phyloP scores from a whole-genome alignment of 441 rosid genomes.

The Adansonia madagascariensis region DNA sequence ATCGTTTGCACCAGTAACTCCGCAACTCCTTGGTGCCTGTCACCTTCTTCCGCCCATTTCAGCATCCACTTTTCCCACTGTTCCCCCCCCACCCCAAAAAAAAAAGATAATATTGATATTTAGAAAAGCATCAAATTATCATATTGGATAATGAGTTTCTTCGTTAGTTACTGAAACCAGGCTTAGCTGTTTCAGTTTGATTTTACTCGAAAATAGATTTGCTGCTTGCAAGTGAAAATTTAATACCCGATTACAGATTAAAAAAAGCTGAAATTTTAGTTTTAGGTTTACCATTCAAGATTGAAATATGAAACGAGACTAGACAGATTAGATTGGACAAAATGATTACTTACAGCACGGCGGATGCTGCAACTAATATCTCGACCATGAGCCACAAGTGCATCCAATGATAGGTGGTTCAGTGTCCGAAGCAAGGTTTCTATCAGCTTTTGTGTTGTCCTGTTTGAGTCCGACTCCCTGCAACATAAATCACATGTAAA shows the following conservation, averaged over 20 bases:
- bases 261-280: no score
- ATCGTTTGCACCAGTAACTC: conserved; percentile 67
- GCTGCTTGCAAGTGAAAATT: neutral
- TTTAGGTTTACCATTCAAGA: neutral
- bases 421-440: conserved; percentile 51
- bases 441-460: conserved; percentile 39
- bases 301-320: neutral
- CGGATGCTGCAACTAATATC: conserved; percentile 56
- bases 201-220: neutral
- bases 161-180: neutral
- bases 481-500: conserved; percentile 7
- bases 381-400: conserved; percentile 53
- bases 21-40: conserved; percentile 52
- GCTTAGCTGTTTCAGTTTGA: neutral
- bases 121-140: conserved; percentile 11
- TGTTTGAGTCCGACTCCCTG: conserved; percentile 44
- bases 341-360: conserved; percentile 53
- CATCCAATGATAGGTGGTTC: conserved; percentile 62
- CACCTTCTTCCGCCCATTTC: conserved; percentile 65
- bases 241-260: no score
- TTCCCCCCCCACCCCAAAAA: neutral
- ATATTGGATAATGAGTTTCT: conserved; percentile 24
- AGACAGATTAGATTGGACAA: neutral
- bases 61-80: conserved; percentile 87
- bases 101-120: neutral